These are phyloP conservation scores for Stramenopiles sp. DNA, from an alignment of 352 stramenopile genomes.

Conservation along the genomic window DNA sequence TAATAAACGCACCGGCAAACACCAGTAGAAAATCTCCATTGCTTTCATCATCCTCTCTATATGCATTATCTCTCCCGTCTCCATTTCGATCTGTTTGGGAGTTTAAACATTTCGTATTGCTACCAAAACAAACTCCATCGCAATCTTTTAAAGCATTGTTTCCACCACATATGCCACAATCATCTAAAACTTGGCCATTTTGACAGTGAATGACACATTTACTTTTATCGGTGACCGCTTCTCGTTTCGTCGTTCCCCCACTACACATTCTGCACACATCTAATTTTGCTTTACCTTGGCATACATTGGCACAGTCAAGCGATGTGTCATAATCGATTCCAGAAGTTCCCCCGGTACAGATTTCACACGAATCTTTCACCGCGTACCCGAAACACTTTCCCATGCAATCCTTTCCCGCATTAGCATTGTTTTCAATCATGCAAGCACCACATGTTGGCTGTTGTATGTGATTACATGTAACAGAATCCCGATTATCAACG, in stretches of 20 bases:
- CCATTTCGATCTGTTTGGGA: background rate
- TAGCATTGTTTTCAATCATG: background rate
- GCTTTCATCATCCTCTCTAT: background rate
- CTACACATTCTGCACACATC: background rate
- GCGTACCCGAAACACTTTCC: background rate
- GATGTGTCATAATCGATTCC: background rate
- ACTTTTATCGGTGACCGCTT: background rate
- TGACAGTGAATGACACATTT: background rate
- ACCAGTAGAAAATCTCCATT: background rate
- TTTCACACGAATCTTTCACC: background rate
- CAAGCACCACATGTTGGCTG: background rate
- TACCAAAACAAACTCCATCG: background rate
- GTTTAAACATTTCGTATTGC: background rate
- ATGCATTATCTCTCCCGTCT: background rate
- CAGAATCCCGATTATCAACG: background rate
- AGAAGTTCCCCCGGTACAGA: background rate
- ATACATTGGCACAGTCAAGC: background rate
- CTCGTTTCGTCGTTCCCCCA: background rate
- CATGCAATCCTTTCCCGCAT: background rate
- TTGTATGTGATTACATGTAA: background rate
- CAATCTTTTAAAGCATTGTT: constrained; percentile 3
- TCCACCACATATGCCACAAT: constrained; percentile 4
- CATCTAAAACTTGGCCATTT: background rate
- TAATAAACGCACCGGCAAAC: background rate
- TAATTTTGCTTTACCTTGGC: constrained; percentile 1